These are phyloP conservation scores for Pyrenophora tritici-repentis DNA, from an alignment of 2,329 filamentous ascomycete genomes.

Conservation along the genomic window DNA sequence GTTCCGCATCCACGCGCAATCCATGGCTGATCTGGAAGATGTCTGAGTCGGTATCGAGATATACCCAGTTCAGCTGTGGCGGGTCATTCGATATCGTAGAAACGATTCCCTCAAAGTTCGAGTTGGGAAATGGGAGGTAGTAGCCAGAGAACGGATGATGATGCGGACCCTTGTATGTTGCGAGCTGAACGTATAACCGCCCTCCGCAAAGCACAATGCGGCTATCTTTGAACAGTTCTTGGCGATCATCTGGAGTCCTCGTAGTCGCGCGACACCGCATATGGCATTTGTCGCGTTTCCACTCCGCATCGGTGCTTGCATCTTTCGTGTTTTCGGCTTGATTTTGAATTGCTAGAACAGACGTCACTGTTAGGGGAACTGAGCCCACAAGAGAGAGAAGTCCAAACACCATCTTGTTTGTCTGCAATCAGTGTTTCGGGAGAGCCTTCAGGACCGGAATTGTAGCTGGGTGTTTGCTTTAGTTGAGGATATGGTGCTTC, in stretches of 20 bases:
- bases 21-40: conserved; percentile 48
- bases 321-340: conserved; percentile 25
- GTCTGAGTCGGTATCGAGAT: conserved; percentile 62
- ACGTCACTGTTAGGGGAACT: conserved; percentile 26
- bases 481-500: background rate
- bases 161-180: conserved; percentile 19
- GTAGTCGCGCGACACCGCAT: conserved; percentile 23
- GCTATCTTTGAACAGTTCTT: conserved; percentile 21
- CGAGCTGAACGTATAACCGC: conserved; percentile 27
- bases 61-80: conserved; percentile 71
- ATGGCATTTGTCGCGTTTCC: conserved; percentile 29
- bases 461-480: background rate
- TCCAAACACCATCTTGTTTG: conserved; percentile 19
- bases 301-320: conserved; percentile 19
- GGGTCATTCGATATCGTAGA: conserved; percentile 56
- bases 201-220: conserved; percentile 22
- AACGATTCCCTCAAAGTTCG: conserved; percentile 52
- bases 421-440: background rate
- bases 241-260: conserved; percentile 24
- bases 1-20: conserved; percentile 65
- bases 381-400: conserved; percentile 21
- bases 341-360: conserved; percentile 26
- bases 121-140: conserved; percentile 54
- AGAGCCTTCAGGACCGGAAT: background rate
- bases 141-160: conserved; percentile 55